Conservation (phyloP, 345 rosid species). For the Rubroshorea leprosula region DNA sequence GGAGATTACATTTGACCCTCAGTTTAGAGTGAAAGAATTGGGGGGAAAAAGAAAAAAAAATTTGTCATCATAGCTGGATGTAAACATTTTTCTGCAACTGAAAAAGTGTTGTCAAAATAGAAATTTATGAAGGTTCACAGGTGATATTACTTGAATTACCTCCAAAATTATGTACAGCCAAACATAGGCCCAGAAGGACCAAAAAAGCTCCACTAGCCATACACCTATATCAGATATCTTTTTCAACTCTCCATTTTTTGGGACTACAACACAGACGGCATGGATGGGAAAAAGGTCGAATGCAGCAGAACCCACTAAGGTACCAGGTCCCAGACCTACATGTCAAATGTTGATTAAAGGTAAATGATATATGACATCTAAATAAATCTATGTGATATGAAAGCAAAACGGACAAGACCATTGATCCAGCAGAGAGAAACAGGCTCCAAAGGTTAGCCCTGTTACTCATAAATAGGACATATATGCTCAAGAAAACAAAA, state of each 20-base stretch:
- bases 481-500: neutral
- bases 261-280: constrained; percentile 93
- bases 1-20: constrained; percentile 4
- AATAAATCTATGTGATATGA: neutral
- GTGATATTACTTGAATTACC: constrained; percentile 32
- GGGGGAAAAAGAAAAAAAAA: neutral
- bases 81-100: neutral
- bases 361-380: neutral
- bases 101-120: constrained; percentile 4
- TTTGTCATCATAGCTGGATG: neutral
- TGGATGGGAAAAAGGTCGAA: constrained; percentile 96
- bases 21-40: constrained; percentile 3
- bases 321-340: constrained; percentile 92
- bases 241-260: constrained; percentile 89
- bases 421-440: too few species aligned
- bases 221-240: constrained; percentile 91
- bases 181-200: constrained; percentile 98
- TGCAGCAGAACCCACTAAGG: constrained; percentile 98
- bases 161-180: constrained; percentile 92
- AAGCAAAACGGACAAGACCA: neutral
- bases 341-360: constrained; percentile 6
- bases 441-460: too few species aligned
- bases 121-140: constrained; percentile 4
- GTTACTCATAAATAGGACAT: neutral
- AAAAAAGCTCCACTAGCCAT: constrained; percentile 90